phyloP scores from a whole-genome alignment of 2,329 filamentous ascomycete species.

The Ceratocystis diversiconidia region DNA sequence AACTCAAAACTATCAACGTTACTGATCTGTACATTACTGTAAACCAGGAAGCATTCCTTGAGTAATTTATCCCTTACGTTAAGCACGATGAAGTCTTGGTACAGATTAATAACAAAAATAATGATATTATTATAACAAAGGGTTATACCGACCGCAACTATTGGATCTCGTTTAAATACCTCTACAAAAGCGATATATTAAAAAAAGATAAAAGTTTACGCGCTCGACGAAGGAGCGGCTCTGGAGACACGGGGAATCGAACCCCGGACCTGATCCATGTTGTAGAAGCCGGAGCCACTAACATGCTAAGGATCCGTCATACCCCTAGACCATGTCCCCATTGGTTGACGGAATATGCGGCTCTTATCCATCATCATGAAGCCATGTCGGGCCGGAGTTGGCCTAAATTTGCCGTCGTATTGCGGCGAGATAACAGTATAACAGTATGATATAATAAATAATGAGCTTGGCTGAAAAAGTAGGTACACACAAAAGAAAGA shows the following conservation, averaged over 20 bases:
- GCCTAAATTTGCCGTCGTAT: neutral
- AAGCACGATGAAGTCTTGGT: neutral
- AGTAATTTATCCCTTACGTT: neutral
- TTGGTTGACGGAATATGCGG: no score
- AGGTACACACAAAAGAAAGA: no score
- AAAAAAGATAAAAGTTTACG: neutral
- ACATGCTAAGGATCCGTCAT: slow-evolving; percentile 18
- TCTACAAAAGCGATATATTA: neutral
- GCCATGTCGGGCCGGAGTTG: neutral
- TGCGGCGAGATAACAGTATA: no score
- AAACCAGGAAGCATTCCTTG: neutral
- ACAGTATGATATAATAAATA: no score
- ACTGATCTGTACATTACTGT: neutral
- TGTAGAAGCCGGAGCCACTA: neutral
- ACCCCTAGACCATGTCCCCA: slow-evolving; percentile 16
- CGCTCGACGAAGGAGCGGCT: neutral
- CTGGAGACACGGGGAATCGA: slow-evolving; percentile 16
- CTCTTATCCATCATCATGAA: neutral
- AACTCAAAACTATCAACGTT: neutral
- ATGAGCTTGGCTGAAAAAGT: no score
- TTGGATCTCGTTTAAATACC: neutral
- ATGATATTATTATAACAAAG: no score
- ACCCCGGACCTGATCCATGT: slow-evolving; percentile 18
- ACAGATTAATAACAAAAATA: no score
- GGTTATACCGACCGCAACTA: neutral